These are phyloP conservation scores for Mortierella sp. DNA, from an alignment of 371 early-diverging fungal genomes.

Conservation along the genomic window DNA sequence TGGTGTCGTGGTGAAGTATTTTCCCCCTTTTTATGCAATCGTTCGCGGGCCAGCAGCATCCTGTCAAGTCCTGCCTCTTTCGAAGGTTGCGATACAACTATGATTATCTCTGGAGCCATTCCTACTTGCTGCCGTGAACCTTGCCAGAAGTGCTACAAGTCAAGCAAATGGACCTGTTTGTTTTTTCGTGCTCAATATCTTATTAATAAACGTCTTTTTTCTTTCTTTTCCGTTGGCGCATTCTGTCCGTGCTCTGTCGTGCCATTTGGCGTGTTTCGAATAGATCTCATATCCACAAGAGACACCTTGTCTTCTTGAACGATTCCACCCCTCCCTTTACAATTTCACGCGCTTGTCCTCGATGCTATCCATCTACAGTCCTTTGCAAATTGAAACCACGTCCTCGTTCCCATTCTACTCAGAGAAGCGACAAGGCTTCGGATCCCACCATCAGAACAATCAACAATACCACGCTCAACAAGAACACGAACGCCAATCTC, in stretches of 20 bases:
- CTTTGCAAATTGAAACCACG: slow-evolving; percentile 42
- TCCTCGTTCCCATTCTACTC: slow-evolving; percentile 49
- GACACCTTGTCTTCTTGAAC: background rate
- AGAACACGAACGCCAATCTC: slow-evolving; percentile 12
- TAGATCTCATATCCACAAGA: slow-evolving; percentile 10
- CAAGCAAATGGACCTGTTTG: background rate
- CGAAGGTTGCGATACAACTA: too few species aligned
- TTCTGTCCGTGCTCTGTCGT: background rate
- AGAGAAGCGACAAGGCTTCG: slow-evolving; percentile 36
- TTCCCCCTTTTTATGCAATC: background rate
- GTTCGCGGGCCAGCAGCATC: too few species aligned
- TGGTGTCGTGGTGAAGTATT: too few species aligned
- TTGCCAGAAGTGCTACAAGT: slow-evolving; percentile 7
- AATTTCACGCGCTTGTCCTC: background rate
- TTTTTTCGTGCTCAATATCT: too few species aligned
- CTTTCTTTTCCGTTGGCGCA: background rate
- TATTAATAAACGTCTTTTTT: slow-evolving; percentile 27
- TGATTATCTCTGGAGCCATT: slow-evolving; percentile 1
- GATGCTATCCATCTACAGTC: slow-evolving; percentile 53
- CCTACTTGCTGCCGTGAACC: background rate
- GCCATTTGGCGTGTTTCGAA: slow-evolving; percentile 5
- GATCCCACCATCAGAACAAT: slow-evolving; percentile 4
- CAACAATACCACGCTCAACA: slow-evolving; percentile 7
- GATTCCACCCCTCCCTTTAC: background rate
- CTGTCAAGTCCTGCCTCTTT: too few species aligned